Evolutionary conservation across 768 basidiomycete species (phyloP), one percentile per base, ranked within the genome.

Genomic region (Suillus paluster): DNA sequence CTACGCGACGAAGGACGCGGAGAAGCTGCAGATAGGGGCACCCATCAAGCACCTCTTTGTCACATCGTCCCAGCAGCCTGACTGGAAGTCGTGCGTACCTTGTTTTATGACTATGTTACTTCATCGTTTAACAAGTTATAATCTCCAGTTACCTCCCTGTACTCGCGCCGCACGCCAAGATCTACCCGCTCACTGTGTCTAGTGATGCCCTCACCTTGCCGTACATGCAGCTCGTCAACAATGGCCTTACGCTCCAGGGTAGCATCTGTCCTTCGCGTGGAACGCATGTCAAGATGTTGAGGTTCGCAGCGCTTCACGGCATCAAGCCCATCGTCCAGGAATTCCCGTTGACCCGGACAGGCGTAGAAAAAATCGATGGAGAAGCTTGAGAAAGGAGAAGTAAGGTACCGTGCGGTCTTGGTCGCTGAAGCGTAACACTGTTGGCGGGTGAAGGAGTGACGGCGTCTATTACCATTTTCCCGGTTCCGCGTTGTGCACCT

Each of bases 341-440:
- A 57, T 79, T 79, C 48, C 64, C 71, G 8, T 66, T 79, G 69
- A 70, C 60, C 7, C 66, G 71, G 54, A 61, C 60, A 0, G 78
- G 78, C 0, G 70, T 78, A 5, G 63, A 69, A 17, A 63, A 69
- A 0, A 76, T n/a, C 74, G 33, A 53, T 78, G 34, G 30, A 38
- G 34, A 70, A 61, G 57, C 63, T 77, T 12, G 66, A 61, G 6
- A 49, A 61, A 1, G 76, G 76, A 14, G 57, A 61, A 23, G 33
- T 78, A 42, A 70, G 77, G 25, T 77, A 77, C 17, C 71, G 76
- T 8, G 77, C 66, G 0, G 73, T 77, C 3, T 46, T 77, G 59
- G 68, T 67, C 8, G 68, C 57, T 36, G 12, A 52, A n/a, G 33
- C 55, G 21, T 27, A 25, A 48, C 8, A 17, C 36, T 27, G 10